Evolutionary conservation across 768 basidiomycete genomes (phyloP).

Genomic region (Dioszegia crocea): DNA sequence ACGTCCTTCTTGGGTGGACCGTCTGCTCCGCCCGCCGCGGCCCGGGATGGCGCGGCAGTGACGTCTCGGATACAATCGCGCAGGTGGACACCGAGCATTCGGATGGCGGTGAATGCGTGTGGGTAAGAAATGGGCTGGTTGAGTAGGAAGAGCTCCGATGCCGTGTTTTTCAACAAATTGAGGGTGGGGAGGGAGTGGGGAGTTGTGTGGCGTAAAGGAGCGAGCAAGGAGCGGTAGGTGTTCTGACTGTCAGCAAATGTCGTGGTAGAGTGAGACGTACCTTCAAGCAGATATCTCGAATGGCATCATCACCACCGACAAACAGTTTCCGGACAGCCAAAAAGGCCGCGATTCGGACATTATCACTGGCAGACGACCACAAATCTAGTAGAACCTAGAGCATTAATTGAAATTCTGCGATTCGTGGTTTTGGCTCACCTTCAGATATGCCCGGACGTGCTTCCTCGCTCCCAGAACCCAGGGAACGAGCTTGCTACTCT

Average conservation of each 20-base stretch:
- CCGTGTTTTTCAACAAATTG: conserved; percentile 96
- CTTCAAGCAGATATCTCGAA: conserved; percentile 81
- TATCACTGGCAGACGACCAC: conserved; percentile 79
- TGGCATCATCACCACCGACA: conserved; percentile 68
- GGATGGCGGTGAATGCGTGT: conserved; percentile 92
- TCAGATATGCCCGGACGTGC: conserved; percentile 78
- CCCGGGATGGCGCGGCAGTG: conserved; percentile 17
- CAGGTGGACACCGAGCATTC: conserved; percentile 88
- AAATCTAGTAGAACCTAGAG: conserved; percentile 72
- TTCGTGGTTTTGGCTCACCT: conserved; percentile 54
- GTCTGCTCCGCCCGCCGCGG: background rate
- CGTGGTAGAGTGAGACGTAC: conserved; percentile 51
- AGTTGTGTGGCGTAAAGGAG: conserved; percentile 75
- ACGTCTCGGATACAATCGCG: conserved; percentile 51
- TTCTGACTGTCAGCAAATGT: conserved; percentile 55
- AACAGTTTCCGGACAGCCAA: conserved; percentile 77
- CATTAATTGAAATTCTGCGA: background rate
- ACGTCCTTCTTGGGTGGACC: conserved; percentile 5
- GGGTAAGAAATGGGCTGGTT: conserved; percentile 62
- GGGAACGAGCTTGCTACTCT: conserved; percentile 83
- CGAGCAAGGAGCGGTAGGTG: conserved; percentile 80
- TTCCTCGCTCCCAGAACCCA: conserved; percentile 81
- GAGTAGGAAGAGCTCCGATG: conserved; percentile 81
- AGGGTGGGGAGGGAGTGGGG: conserved; percentile 82
- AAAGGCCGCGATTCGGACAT: conserved; percentile 77